phyloP scores from a whole-genome alignment of 2,329 filamentous ascomycete species.

The Fusarium marasasianum region DNA sequence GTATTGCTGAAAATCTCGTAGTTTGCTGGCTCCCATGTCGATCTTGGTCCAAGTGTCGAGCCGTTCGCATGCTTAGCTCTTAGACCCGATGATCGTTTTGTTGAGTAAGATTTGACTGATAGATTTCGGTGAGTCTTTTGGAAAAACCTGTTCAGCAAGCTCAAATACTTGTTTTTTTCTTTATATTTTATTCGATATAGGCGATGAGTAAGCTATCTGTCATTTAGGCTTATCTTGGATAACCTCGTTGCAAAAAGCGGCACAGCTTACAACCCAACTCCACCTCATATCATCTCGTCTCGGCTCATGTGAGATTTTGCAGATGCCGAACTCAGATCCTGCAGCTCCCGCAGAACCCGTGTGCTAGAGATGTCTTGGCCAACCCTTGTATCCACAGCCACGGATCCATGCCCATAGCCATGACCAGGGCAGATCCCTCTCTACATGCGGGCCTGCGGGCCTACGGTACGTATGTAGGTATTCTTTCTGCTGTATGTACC shows the following conservation, averaged over 20 bases:
- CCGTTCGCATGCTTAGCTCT: constrained; percentile 18
- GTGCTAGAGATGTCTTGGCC: constrained; percentile 32
- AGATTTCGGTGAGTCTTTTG: not conserved
- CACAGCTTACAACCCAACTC: not conserved
- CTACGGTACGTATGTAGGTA: not conserved
- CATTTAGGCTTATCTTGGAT: not conserved
- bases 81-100: constrained; percentile 13
- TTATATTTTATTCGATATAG: not conserved
- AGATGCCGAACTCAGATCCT: constrained; percentile 33
- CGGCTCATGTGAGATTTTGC: constrained; percentile 23
- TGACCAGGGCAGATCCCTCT: constrained; percentile 13
- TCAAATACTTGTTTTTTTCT: not conserved
- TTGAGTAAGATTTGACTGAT: constrained; percentile 4
- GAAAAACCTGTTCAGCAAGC: not conserved
- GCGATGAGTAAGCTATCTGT: not conserved
- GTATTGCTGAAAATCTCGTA: constrained; percentile 7
- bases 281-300: constrained; percentile 9
- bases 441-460: constrained; percentile 20
- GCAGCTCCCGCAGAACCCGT: constrained; percentile 34
- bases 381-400: constrained; percentile 27
- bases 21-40: constrained; percentile 4
- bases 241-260: not conserved
- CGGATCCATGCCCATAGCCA: constrained; percentile 14
- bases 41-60: constrained; percentile 27
- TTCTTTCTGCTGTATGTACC: not conserved